Base-by-base conservation (phyloP, 2,329 filamentous ascomycete species). In the Aspergillus awamori region DNA sequence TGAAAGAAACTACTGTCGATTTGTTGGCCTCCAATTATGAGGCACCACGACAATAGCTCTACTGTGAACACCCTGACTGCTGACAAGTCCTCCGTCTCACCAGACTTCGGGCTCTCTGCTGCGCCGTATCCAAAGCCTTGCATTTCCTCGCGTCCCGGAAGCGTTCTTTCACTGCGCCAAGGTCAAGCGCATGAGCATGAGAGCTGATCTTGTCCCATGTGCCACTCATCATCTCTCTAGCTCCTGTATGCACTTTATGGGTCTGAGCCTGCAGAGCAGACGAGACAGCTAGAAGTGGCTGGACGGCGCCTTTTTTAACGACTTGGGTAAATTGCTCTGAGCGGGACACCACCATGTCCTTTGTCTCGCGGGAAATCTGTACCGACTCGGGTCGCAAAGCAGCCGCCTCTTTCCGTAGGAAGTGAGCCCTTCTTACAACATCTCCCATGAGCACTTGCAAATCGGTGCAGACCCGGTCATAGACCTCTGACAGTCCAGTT, bases 361-460 rank as follows among this genome's bases (percentile, higher is more conserved):
- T 66, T 4, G 69, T 66, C 13, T 63, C 67, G 11, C 62, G 28
- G 2, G 69, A 65, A 28, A 70, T 54, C 15, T 69, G 65, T 10
- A 72, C 36, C 8, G 72, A 69, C 20, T 72, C 67, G 45, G 59
- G 68, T 15, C 65, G 63, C 20, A 76, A 57, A 20, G 58, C 51
- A 26, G 72, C 69, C 15, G 69, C 70, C 60, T 77, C 70, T 22
- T 64, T 63, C 47, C 69, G 73, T 26, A 79, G 53, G 45, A 68
- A 53, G 62, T 78, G 73, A 11, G 76, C 70, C 58, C 67, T 69
- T 57, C 72, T 74, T 45, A 77, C 73, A 26, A 74, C 72, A 65
- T 78, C 74, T 13, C 72, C 76, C 63, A 79, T 65, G 45, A 75
- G 65, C 8, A 74, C 68, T 59, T 79, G 76, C 4, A 80, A 53